Conservation (phyloP, 2,329 filamentous ascomycete species). For the Drechslera avenae region DNA sequence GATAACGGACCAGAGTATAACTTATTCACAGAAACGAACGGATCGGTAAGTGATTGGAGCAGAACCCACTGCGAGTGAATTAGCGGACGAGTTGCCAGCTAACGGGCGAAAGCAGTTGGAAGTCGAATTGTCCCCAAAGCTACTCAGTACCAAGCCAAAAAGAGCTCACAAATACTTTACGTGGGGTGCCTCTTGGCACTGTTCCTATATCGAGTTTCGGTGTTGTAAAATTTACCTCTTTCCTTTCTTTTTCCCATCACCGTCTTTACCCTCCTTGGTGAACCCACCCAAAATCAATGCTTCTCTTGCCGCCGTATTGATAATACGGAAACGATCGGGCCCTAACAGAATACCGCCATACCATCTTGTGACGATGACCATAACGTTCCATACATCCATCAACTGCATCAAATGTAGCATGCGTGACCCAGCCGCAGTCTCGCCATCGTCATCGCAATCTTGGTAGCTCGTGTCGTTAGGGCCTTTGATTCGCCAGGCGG, state of each 20-base stretch:
- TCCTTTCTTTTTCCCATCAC: slow-evolving; percentile 38
- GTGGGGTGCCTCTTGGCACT: not conserved
- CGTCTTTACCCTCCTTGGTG: slow-evolving; percentile 58
- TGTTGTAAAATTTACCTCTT: slow-evolving; percentile 29
- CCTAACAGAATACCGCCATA: slow-evolving; percentile 91
- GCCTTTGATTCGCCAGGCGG: slow-evolving; percentile 82
- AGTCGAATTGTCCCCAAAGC: no score
- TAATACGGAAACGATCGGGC: slow-evolving; percentile 85
- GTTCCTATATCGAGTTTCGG: not conserved
- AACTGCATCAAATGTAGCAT: slow-evolving; percentile 89
- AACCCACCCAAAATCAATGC: slow-evolving; percentile 79
- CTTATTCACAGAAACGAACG: no score
- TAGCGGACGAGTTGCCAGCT: no score
- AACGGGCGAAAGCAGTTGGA: no score
- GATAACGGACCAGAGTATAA: no score
- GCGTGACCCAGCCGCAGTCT: slow-evolving; percentile 85
- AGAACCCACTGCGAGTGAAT: no score
- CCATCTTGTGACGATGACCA: slow-evolving; percentile 94
- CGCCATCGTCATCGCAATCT: slow-evolving; percentile 95
- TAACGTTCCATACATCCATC: slow-evolving; percentile 90
- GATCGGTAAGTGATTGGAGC: no score
- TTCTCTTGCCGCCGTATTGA: slow-evolving; percentile 85
- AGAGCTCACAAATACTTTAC: no score
- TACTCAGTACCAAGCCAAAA: no score
- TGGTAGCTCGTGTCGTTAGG: slow-evolving; percentile 67